A percentile compares a stretch with the other conserved stretches of the same genome.
Evolutionary conservation across 345 rosid species (phyloP).

Genomic region (Acer yangbiense): DNA sequence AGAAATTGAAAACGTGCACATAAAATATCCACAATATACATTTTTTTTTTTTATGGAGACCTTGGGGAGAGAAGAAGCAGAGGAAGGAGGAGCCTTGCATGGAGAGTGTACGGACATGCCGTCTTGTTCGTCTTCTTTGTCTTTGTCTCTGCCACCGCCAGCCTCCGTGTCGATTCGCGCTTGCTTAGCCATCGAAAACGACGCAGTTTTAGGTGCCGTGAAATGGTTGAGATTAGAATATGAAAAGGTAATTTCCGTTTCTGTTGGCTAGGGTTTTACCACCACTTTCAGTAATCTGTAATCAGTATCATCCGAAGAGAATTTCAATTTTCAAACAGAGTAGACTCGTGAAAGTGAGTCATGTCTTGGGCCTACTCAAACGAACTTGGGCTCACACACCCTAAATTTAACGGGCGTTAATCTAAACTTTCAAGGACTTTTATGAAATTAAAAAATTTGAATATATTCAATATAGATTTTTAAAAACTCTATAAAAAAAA

Average conservation of each 20-base stretch:
- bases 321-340: background rate
- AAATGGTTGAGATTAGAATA: background rate
- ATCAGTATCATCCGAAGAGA: too few species aligned
- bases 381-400: background rate
- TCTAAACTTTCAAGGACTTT: too few species aligned
- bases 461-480: too few species aligned
- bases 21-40: too few species aligned
- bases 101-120: slow-evolving; percentile 96
- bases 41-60: slow-evolving; percentile 27
- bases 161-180: background rate
- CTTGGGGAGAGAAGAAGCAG: slow-evolving; percentile 94
- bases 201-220: background rate
- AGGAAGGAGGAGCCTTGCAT: slow-evolving; percentile 91
- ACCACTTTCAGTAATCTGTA: too few species aligned
- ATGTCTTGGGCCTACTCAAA: background rate
- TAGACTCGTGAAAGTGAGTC: too few species aligned
- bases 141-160: background rate
- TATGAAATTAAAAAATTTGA: too few species aligned
- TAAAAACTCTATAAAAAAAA: too few species aligned
- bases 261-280: slow-evolving; percentile 5
- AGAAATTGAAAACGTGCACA: background rate
- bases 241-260: background rate
- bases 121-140: slow-evolving; percentile 70
- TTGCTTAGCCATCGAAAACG: too few species aligned
- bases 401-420: too few species aligned